Percentiles rank a stretch among this genome's conserved stretches.
Evolutionary conservation across 2,329 filamentous ascomycete genomes (phyloP).

Genomic region (Colletotrichum graminicola): DNA sequence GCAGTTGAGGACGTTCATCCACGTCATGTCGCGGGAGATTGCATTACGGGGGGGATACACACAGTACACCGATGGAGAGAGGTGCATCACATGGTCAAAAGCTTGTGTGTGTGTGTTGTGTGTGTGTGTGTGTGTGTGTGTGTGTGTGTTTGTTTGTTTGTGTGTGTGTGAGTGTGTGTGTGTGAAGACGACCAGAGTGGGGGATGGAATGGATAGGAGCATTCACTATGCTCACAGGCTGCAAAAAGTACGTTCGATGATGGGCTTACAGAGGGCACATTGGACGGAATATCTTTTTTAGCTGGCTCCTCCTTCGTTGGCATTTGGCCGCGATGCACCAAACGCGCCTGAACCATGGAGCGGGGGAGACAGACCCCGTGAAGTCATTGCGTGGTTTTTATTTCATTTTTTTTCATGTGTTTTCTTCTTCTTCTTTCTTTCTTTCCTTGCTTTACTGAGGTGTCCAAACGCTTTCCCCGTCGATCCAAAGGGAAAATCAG

Average conservation of each 20-base stretch:
- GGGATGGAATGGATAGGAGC: too few species aligned
- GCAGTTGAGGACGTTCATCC: slow-evolving; percentile 6
- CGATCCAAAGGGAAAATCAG: slow-evolving; percentile 20
- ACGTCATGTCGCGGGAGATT: slow-evolving; percentile 22
- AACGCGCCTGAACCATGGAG: slow-evolving; percentile 14
- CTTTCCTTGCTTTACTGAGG: too few species aligned
- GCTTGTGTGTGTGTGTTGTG: too few species aligned
- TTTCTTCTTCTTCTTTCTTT: too few species aligned
- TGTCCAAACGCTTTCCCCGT: not conserved
- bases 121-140: not conserved
- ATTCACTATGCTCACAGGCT: too few species aligned
- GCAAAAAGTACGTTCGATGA: not conserved
- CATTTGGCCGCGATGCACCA: not conserved
- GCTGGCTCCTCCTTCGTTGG: not conserved
- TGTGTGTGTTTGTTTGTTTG: too few species aligned
- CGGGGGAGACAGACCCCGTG: slow-evolving; percentile 1
- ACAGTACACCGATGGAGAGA: too few species aligned
- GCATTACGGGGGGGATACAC: not conserved
- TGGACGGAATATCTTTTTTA: not conserved
- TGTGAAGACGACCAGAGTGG: not conserved
- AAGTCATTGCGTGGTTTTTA: slow-evolving; percentile 27
- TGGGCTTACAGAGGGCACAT: not conserved
- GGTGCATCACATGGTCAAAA: slow-evolving; percentile 3
- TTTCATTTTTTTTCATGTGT: too few species aligned
- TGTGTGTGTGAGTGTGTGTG: too few species aligned